Evolutionary conservation across 2,329 filamentous ascomycete genomes (phyloP).

Genomic region (Claviceps maximensis): DNA sequence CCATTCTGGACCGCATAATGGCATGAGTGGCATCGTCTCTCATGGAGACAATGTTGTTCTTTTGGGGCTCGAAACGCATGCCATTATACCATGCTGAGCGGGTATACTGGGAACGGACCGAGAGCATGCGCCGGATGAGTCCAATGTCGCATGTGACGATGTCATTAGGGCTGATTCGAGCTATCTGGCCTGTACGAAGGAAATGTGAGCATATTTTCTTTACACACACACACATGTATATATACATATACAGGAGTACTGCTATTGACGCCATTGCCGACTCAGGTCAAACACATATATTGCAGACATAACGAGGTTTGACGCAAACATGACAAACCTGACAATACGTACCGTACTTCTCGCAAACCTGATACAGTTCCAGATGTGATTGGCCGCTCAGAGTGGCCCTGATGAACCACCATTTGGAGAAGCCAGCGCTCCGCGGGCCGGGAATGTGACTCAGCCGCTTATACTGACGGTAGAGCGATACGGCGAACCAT

Average conservation of each 20-base stretch:
- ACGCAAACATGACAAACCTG: neutral
- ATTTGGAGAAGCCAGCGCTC: conserved; percentile 24
- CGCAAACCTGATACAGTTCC: conserved; percentile 21
- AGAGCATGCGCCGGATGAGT: conserved; percentile 27
- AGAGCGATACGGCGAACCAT: conserved; percentile 6
- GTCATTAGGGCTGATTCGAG: conserved; percentile 26
- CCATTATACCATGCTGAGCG: conserved; percentile 31
- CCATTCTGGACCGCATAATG: conserved; percentile 34
- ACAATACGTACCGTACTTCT: conserved; percentile 20
- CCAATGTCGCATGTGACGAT: conserved; percentile 33
- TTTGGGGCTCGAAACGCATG: conserved; percentile 34
- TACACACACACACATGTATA: too few relatives aligned
- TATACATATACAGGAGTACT: too few relatives aligned
- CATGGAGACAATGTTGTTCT: conserved; percentile 36
- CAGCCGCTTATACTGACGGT: conserved; percentile 21
- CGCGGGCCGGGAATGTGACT: conserved; percentile 27
- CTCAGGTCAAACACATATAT: too few relatives aligned
- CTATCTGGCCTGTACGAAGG: conserved; percentile 17
- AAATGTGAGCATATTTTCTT: too few relatives aligned
- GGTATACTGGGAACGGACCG: conserved; percentile 23
- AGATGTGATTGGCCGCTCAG: conserved; percentile 20
- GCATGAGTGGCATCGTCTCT: conserved; percentile 29
- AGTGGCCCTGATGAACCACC: conserved; percentile 23
- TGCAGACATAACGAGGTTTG: too few relatives aligned
- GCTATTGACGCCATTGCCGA: too few relatives aligned